phyloP scores from a whole-genome alignment of 169 alveolate genomes.

The Theileria sp. region DNA sequence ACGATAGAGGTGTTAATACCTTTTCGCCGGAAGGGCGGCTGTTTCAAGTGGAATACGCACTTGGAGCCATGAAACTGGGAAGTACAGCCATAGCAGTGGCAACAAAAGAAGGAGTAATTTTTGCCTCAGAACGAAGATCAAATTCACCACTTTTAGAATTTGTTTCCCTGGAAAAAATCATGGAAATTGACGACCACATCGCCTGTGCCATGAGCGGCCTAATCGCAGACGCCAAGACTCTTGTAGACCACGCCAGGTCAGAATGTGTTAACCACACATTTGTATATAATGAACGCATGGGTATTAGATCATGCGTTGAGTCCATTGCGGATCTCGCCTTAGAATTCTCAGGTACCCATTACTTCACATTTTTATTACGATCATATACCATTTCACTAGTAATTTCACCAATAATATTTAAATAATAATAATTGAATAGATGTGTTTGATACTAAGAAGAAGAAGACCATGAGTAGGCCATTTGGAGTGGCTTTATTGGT shows the following conservation, averaged over 20 bases:
- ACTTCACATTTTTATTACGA: not conserved
- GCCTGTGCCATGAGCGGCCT: slow-evolving; percentile 98
- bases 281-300: slow-evolving; percentile 92
- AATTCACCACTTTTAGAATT: slow-evolving; percentile 89
- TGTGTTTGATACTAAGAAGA: slow-evolving; percentile 76
- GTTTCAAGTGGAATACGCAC: slow-evolving; percentile 94
- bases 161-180: slow-evolving; percentile 89
- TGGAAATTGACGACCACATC: slow-evolving; percentile 92
- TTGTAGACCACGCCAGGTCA: slow-evolving; percentile 96
- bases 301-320: slow-evolving; percentile 85
- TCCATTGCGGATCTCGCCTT: slow-evolving; percentile 93
- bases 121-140: slow-evolving; percentile 93
- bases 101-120: slow-evolving; percentile 93
- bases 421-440: slow-evolving; percentile 1
- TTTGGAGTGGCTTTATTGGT: slow-evolving; percentile 95
- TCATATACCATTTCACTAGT: not conserved
- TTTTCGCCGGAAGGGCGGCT: slow-evolving; percentile 98
- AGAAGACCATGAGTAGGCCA: slow-evolving; percentile 93
- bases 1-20: slow-evolving; percentile 97
- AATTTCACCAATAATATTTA: not conserved
- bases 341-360: slow-evolving; percentile 85
- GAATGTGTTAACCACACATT: slow-evolving; percentile 95
- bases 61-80: slow-evolving; percentile 95
- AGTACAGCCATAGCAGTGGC: slow-evolving; percentile 98
- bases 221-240: slow-evolving; percentile 96